Conservation (phyloP, 176 grass and related monocot genomes). For the Bromus sterilis region DNA sequence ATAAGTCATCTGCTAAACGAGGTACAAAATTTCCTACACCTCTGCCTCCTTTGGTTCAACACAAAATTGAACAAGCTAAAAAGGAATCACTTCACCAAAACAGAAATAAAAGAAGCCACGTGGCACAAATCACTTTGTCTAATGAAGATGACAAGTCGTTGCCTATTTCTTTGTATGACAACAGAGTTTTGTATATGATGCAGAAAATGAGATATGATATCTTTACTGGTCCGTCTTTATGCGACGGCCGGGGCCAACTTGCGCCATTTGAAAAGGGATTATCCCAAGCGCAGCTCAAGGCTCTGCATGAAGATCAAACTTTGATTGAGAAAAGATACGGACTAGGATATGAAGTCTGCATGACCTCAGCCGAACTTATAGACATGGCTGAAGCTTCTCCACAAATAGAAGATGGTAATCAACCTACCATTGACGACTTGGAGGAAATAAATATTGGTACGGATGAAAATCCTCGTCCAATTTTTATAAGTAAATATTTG, state of each 20-base stretch:
- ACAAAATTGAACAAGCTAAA: not conserved
- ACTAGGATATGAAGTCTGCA: not conserved
- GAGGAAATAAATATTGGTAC: not conserved
- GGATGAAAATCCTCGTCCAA: not conserved
- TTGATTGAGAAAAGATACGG: not conserved
- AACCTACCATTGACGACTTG: too few relatives aligned
- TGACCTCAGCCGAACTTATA: not conserved
- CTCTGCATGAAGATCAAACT: not conserved
- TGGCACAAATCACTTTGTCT: too few relatives aligned
- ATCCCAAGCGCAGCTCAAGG: not conserved
- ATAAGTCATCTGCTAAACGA: not conserved
- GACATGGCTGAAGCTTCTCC: not conserved
- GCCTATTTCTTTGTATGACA: not conserved
- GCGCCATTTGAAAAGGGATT: not conserved
- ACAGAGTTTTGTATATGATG: not conserved
- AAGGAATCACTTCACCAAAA: fast-evolving
- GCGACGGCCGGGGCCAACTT: not conserved
- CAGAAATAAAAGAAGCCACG: too few relatives aligned
- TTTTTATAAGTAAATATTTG: not conserved
- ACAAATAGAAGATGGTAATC: not conserved
- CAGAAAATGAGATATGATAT: not conserved
- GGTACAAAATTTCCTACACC: not conserved
- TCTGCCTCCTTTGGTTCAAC: not conserved
- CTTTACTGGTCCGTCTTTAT: not conserved
- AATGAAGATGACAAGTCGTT: too few relatives aligned